Percentiles rank a stretch among this genome's conserved stretches.
Conservation (phyloP, 1,284 basidiomycete genomes). For the Naganishia sp. region DNA sequence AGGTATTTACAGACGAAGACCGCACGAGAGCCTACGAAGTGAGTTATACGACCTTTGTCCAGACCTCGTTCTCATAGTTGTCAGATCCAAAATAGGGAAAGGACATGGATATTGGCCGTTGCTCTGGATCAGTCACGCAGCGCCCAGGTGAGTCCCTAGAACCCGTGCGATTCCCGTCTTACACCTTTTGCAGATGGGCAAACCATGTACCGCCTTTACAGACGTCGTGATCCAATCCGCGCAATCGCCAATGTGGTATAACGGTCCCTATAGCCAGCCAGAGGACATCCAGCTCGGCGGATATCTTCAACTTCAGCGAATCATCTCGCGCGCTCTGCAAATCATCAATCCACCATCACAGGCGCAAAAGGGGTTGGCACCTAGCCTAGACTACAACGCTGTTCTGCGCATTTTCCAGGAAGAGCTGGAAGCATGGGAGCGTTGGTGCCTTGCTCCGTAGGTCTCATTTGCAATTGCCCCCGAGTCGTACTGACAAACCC, state of each 20-base stretch:
- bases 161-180: constrained; percentile 44
- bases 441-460: constrained; percentile 59
- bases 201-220: constrained; percentile 56
- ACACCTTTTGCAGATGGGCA: constrained; percentile 44
- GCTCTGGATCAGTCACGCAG: constrained; percentile 85
- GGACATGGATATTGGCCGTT: constrained; percentile 92
- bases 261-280: constrained; percentile 62
- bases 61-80: background rate
- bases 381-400: constrained; percentile 82
- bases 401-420: constrained; percentile 81
- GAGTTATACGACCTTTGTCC: constrained; percentile 21
- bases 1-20: constrained; percentile 70
- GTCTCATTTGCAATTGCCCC: constrained; percentile 8
- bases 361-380: constrained; percentile 64
- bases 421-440: constrained; percentile 69
- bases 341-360: constrained; percentile 69
- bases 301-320: constrained; percentile 73
- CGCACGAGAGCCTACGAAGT: constrained; percentile 44
- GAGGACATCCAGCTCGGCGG: constrained; percentile 59
- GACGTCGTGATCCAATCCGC: constrained; percentile 83
- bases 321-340: constrained; percentile 83
- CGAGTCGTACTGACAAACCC: background rate
- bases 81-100: constrained; percentile 83
- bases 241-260: constrained; percentile 63
- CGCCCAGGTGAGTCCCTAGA: constrained; percentile 80